Evolutionary conservation across 768 basidiomycete genomes (phyloP).

Genomic region (Rhizopogon roseolus): DNA sequence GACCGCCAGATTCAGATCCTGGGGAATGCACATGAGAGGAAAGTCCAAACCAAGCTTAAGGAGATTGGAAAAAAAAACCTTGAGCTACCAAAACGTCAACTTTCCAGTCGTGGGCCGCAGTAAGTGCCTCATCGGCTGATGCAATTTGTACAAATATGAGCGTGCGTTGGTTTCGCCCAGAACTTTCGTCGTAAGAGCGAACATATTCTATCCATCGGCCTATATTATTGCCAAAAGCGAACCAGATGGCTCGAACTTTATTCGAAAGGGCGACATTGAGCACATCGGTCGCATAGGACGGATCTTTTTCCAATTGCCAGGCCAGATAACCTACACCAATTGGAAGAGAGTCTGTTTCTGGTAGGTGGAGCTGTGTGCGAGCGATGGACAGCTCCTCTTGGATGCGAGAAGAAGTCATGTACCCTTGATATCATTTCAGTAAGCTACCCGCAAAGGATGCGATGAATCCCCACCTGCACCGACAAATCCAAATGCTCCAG

Average conservation of each 20-base stretch:
- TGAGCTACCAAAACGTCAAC: slow-evolving; percentile 75
- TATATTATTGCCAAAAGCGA: slow-evolving; percentile 62
- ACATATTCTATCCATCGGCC: slow-evolving; percentile 57
- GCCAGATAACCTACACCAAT: slow-evolving; percentile 74
- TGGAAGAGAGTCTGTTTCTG: slow-evolving; percentile 33
- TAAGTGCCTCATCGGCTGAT: slow-evolving; percentile 52
- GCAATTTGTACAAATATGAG: slow-evolving; percentile 64
- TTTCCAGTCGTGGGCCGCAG: slow-evolving; percentile 62
- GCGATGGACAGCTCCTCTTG: slow-evolving; percentile 48
- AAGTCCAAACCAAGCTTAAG: not conserved
- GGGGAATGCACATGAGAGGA: slow-evolving; percentile 5
- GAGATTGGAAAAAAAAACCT: slow-evolving; percentile 39
- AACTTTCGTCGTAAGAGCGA: slow-evolving; percentile 46
- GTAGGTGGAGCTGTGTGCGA: slow-evolving; percentile 35
- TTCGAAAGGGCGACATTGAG: slow-evolving; percentile 49
- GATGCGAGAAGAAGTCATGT: slow-evolving; percentile 39
- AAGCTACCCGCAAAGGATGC: slow-evolving; percentile 2
- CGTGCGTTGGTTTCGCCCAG: slow-evolving; percentile 37
- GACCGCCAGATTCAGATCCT: slow-evolving; percentile 83
- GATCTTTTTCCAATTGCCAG: slow-evolving; percentile 61
- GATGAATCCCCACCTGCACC: slow-evolving; percentile 42
- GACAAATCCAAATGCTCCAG: slow-evolving; percentile 75
- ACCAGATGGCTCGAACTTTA: slow-evolving; percentile 64
- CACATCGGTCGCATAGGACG: slow-evolving; percentile 33
- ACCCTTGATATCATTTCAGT: slow-evolving; percentile 33